Conservation (phyloP, 2,329 filamentous ascomycete species). For the Neofusicoccum sp. region DNA sequence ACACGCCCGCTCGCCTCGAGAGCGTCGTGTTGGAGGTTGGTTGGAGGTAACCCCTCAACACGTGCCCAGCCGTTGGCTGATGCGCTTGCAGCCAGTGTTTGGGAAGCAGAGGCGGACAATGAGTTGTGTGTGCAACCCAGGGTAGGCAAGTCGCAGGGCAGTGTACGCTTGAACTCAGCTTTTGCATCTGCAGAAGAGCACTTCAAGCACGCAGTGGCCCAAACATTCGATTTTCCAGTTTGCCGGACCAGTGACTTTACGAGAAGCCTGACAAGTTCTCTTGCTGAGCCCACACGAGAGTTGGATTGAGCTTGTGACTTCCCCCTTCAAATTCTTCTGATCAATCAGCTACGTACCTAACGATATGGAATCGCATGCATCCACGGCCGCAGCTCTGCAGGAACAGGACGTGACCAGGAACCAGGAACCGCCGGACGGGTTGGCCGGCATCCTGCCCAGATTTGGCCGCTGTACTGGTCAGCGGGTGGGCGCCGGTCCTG, state of each 20-base stretch:
- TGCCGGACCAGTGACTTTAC: neutral
- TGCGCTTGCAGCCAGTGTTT: neutral
- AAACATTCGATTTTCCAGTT: neutral
- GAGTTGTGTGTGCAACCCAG: neutral
- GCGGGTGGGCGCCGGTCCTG: neutral
- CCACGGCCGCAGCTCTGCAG: neutral
- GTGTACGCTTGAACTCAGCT: neutral
- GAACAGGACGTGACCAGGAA: neutral
- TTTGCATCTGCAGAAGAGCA: neutral
- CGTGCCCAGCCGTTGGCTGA: slow-evolving; percentile 1
- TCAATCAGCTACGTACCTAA: neutral
- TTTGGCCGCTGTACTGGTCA: neutral
- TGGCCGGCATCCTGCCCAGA: neutral
- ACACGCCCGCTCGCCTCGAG: neutral
- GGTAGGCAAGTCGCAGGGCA: neutral
- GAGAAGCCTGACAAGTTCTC: neutral
- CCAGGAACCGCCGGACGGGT: neutral
- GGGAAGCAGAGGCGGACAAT: neutral
- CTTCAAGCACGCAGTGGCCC: neutral
- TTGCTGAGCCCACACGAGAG: neutral
- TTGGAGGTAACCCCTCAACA: neutral
- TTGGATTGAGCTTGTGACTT: neutral
- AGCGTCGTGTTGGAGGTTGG: neutral
- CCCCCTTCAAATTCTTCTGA: neutral
- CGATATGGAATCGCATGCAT: neutral